Evolutionary conservation across 2,329 filamentous ascomycete genomes (phyloP).

Genomic region (Colletotrichum eremochloae): DNA sequence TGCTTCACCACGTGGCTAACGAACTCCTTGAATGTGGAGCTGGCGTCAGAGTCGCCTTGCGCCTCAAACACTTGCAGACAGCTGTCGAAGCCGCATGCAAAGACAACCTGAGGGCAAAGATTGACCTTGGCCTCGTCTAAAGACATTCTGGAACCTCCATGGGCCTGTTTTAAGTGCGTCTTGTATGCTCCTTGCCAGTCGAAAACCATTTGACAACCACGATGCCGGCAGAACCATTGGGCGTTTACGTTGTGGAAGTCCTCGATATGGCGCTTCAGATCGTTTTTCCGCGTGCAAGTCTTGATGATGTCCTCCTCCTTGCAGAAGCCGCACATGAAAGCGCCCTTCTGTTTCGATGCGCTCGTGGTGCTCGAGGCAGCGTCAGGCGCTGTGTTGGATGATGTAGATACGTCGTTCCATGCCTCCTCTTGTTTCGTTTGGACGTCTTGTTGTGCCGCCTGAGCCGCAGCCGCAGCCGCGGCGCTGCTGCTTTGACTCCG

Average conservation of each 20-base stretch:
- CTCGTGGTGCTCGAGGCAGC: conserved; percentile 44
- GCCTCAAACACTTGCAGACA: conserved; percentile 61
- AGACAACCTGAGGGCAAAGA: conserved; percentile 61
- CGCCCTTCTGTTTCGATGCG: conserved; percentile 54
- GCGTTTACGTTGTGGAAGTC: conserved; percentile 62
- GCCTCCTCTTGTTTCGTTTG: conserved; percentile 34
- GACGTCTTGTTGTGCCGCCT: conserved; percentile 32
- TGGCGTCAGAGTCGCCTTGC: conserved; percentile 54
- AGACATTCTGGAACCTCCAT: conserved; percentile 57
- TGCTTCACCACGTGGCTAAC: conserved; percentile 62
- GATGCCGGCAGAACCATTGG: conserved; percentile 61
- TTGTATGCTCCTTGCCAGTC: conserved; percentile 64
- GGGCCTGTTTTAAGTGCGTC: conserved; percentile 59
- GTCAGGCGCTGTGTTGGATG: conserved; percentile 40
- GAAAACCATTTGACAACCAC: conserved; percentile 59
- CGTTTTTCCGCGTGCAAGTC: conserved; percentile 62
- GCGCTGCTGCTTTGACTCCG: conserved; percentile 41
- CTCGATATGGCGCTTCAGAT: conserved; percentile 63
- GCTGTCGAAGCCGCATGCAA: conserved; percentile 62
- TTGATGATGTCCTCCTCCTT: conserved; percentile 57
- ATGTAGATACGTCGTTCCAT: conserved; percentile 32
- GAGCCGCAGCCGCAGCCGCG: conserved; percentile 35
- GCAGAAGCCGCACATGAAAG: conserved; percentile 58
- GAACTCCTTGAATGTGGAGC: conserved; percentile 58
- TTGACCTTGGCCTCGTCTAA: conserved; percentile 58